phyloP scores from a whole-genome alignment of 2,329 filamentous ascomycete species.

The Aspergillus sp. region DNA sequence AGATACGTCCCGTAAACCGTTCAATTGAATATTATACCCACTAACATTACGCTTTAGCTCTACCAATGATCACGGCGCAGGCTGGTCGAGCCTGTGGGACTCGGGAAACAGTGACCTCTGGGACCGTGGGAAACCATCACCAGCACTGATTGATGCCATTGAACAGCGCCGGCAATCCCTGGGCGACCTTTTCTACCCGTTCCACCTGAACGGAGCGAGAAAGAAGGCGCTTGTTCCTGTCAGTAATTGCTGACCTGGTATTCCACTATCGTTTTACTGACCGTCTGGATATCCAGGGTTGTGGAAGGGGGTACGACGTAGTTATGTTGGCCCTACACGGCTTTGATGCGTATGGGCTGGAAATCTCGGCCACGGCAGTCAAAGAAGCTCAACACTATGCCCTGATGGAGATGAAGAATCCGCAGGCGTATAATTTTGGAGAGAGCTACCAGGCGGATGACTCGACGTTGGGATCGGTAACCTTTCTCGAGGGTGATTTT shows the following conservation, averaged over 20 bases:
- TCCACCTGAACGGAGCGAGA: conserved; percentile 15
- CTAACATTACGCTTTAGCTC: not conserved
- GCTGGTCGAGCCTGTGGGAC: conserved; percentile 24
- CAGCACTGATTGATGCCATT: conserved; percentile 28
- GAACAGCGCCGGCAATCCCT: conserved; percentile 15
- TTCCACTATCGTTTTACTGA: not conserved
- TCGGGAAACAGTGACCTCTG: conserved; percentile 26
- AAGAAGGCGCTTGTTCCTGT: conserved; percentile 32
- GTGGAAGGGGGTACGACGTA: conserved; percentile 34
- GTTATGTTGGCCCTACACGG: conserved; percentile 32
- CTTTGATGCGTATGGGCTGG: conserved; percentile 30
- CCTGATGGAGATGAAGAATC: conserved; percentile 11
- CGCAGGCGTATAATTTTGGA: conserved; percentile 20
- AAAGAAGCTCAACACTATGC: conserved; percentile 18
- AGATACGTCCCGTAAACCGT: too few relatives aligned
- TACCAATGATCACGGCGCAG: not conserved
- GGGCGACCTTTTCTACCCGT: conserved; percentile 16
- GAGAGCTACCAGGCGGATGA: not conserved
- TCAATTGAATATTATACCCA: not conserved
- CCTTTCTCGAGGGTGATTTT: conserved; percentile 59
- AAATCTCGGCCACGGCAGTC: conserved; percentile 25
- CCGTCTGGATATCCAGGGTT: conserved; percentile 27
- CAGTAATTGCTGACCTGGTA: not conserved
- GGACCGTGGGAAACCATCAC: conserved; percentile 31
- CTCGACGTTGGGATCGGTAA: conserved; percentile 28